Evolutionary conservation across 176 grass and related monocot species (phyloP), one percentile per base, ranked within the genome.

Genomic region (Chrysopogon serrulatus): DNA sequence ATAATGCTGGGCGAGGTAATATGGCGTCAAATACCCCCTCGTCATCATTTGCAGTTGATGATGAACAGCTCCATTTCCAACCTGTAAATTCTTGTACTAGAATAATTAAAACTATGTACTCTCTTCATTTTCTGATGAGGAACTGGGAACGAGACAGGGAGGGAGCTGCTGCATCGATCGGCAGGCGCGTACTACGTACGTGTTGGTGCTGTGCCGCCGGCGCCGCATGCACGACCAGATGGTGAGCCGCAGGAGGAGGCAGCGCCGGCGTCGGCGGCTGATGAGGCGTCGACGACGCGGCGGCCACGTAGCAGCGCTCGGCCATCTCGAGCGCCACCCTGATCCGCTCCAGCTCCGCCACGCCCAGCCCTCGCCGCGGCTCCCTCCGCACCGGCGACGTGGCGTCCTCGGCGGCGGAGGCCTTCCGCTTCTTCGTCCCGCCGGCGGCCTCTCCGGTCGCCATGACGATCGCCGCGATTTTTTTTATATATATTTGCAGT

Each of bases 301-400:
- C 37, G 37, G 37, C 37, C 8, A 37, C 18, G 83, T 85, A 89
- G 87, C 79, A 63, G n/a, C 21, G 39, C 70, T 81, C 77, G 51
- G 78, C 87, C 82, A 79, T 61, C 71, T 89, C 87, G 13, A 87
- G 59, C 51, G 84, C 80, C 78, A 61, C 71, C 71, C 90, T 83
- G 65, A 87, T 92, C 36, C 68, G 71, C 65, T 80, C 91, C 24
- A 91, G 90, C 49, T 76, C 86, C 40, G 59, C 85, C 69, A 90
- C 77, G 13, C 72, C 91, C 45, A 87, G 13, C 21, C 79, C 73
- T 24, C 86, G 80, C 65, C 88, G 82, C 65, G 91, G 81, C 68
- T 90, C 84, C 84, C 78, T 74, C 74, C 39, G 60, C 73, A 44
- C 49, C 73, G 71, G 19, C 74, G 47, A 13, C 49, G 71, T 71